Percentiles rank a stretch among this genome's conserved stretches.
Conservation (phyloP, 768 basidiomycete genomes). For the Serendipita sp. region DNA sequence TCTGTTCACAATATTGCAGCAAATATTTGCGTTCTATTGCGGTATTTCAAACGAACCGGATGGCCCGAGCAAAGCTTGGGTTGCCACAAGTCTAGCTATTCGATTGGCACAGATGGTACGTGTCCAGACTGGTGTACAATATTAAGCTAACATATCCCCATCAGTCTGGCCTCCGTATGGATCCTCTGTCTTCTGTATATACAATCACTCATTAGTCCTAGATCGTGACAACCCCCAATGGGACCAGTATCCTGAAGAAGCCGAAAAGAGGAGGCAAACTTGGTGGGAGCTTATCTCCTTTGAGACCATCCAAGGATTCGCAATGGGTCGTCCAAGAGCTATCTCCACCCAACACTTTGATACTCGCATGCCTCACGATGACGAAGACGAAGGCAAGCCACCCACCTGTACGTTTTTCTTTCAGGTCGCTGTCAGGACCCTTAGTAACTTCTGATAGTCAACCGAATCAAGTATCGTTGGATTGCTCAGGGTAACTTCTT, state of each 20-base stretch:
- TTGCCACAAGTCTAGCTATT: neutral
- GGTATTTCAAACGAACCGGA: neutral
- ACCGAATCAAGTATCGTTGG: neutral
- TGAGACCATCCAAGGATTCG: neutral
- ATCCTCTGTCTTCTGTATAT: neutral
- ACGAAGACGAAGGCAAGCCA: neutral
- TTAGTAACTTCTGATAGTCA: neutral
- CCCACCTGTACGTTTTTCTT: neutral
- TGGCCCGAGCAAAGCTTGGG: neutral
- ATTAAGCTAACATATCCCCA: neutral
- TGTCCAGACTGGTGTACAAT: neutral
- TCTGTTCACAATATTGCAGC: neutral
- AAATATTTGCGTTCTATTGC: neutral
- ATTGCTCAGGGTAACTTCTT: neutral
- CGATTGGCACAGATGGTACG: neutral
- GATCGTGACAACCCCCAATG: conserved; percentile 1
- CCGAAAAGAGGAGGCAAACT: neutral
- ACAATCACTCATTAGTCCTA: neutral
- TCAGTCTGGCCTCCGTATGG: neutral
- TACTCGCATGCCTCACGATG: neutral
- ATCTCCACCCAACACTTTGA: neutral
- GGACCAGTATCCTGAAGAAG: neutral
- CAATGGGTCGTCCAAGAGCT: neutral
- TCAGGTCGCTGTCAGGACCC: neutral
- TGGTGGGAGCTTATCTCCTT: conserved; percentile 2